These are phyloP conservation scores for Bassia scoparia DNA, from an alignment of 148 eudicot genomes.

Conservation along the genomic window DNA sequence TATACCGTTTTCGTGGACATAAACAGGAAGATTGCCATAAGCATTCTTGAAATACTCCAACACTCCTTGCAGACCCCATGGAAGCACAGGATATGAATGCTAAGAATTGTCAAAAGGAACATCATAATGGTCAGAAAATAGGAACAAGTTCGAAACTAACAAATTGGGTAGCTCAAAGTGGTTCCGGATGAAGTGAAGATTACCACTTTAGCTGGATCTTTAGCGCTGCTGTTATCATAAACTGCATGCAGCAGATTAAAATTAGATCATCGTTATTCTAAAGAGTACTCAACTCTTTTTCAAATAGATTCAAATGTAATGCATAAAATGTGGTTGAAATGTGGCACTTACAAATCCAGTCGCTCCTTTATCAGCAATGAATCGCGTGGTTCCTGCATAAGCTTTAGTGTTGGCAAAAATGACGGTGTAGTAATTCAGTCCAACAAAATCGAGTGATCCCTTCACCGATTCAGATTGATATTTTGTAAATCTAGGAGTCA, in stretches of 20 bases:
- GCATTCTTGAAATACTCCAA: slow-evolving; percentile 43
- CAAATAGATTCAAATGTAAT: too few relatives aligned
- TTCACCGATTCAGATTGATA: slow-evolving; percentile 38
- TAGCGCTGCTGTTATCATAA: neutral
- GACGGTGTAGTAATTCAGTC: slow-evolving; percentile 48
- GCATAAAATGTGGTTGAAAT: neutral
- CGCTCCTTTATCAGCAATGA: slow-evolving; percentile 34
- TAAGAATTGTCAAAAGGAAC: too few relatives aligned
- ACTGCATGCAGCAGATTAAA: slow-evolving; percentile 13
- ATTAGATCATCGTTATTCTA: neutral
- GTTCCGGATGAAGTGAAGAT: slow-evolving; percentile 2
- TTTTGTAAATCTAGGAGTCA: slow-evolving; percentile 44
- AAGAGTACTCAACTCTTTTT: too few relatives aligned
- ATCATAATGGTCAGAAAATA: neutral
- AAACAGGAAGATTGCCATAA: slow-evolving; percentile 47
- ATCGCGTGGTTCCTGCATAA: slow-evolving; percentile 33
- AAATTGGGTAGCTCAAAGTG: neutral
- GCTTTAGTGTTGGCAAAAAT: slow-evolving; percentile 29
- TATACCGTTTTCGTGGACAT: slow-evolving; percentile 53
- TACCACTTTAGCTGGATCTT: slow-evolving; percentile 10
- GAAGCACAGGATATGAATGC: slow-evolving; percentile 7
- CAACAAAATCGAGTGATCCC: slow-evolving; percentile 60
- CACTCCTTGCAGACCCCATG: slow-evolving; percentile 36
- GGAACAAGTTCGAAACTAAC: neutral
- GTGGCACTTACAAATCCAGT: slow-evolving; percentile 34